A percentile compares a stretch with the other conserved stretches of the same genome.
Evolutionary conservation across 2,329 filamentous ascomycete genomes (phyloP).

Genomic region (Tolypocladium ophioglossoides): DNA sequence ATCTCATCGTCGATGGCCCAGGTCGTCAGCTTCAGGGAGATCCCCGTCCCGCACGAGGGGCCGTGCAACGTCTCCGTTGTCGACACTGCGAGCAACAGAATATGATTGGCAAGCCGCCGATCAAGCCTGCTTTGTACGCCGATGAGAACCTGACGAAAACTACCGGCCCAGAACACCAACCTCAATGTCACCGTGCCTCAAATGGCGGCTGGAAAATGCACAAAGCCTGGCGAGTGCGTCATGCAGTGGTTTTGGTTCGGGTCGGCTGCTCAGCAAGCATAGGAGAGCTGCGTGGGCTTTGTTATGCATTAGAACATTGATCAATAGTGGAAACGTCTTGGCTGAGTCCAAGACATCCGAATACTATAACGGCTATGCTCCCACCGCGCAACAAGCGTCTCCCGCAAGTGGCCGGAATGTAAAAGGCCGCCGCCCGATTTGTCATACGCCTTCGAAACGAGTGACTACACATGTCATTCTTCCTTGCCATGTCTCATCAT

Average conservation of each 20-base stretch:
- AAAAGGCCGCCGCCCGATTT: not conserved
- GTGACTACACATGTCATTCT: not conserved
- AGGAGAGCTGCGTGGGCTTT: slow-evolving; percentile 54
- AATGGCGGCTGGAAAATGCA: slow-evolving; percentile 33
- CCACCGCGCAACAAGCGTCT: not conserved
- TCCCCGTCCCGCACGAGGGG: slow-evolving; percentile 30
- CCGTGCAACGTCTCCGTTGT: slow-evolving; percentile 48
- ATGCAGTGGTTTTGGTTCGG: slow-evolving; percentile 56
- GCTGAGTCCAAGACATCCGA: not conserved
- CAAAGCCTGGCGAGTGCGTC: slow-evolving; percentile 36
- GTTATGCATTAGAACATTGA: not conserved
- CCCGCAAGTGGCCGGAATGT: not conserved
- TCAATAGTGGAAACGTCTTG: not conserved
- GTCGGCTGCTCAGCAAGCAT: slow-evolving; percentile 44
- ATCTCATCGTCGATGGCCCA: too few relatives aligned
- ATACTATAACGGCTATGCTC: not conserved
- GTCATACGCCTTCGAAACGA: not conserved
- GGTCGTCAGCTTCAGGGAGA: too few relatives aligned
- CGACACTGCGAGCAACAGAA: slow-evolving; percentile 36
- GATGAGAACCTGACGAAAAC: slow-evolving; percentile 21
- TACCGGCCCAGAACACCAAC: slow-evolving; percentile 31
- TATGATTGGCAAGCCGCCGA: slow-evolving; percentile 43
- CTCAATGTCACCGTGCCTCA: slow-evolving; percentile 46
- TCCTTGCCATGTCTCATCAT: slow-evolving; percentile 11
- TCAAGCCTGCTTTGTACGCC: slow-evolving; percentile 45